Evolutionary conservation across 1,284 basidiomycete genomes (phyloP).

Genomic region (Irpex sp.): DNA sequence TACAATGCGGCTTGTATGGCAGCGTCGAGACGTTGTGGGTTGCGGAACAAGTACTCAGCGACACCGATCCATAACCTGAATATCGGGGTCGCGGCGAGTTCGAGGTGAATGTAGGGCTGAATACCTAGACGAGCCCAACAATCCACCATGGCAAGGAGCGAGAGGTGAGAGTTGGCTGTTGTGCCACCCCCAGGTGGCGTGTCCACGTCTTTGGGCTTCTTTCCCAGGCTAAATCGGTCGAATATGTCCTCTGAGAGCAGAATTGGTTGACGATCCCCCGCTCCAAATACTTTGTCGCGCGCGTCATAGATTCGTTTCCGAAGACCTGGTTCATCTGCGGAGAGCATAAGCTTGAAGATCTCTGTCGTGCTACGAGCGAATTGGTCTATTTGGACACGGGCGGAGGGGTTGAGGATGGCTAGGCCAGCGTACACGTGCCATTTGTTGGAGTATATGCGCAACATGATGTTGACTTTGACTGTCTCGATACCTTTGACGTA

Average conservation of each 20-base stretch:
- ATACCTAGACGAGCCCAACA: constrained; percentile 91
- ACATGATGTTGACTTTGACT: constrained; percentile 95
- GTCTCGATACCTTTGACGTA: constrained; percentile 99
- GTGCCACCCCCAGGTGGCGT: constrained; percentile 19
- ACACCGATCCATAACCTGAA: constrained; percentile 98
- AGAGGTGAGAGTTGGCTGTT: constrained; percentile 85
- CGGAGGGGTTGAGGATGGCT: constrained; percentile 95
- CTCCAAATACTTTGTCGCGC: constrained; percentile 77
- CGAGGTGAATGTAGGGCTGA: constrained; percentile 89
- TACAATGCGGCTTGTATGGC: constrained; percentile 78
- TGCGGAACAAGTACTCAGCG: constrained; percentile 91
- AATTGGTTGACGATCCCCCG: constrained; percentile 56
- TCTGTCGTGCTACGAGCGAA: constrained; percentile 85
- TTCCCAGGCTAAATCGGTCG: constrained; percentile 85
- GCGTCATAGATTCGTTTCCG: constrained; percentile 75
- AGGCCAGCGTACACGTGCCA: constrained; percentile 99
- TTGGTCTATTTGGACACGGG: constrained; percentile 86
- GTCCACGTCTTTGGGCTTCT: constrained; percentile 19
- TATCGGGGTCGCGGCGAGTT: constrained; percentile 93
- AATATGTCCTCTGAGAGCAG: constrained; percentile 85
- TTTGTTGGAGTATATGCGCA: constrained; percentile 95
- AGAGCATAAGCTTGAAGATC: constrained; percentile 95
- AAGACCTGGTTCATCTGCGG: constrained; percentile 67
- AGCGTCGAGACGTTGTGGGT: constrained; percentile 54
- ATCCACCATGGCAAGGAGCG: constrained; percentile 98